Percentiles rank a stretch among this genome's conserved stretches.
phyloP scores from a whole-genome alignment of 495 filamentous ascomycete genomes.

The Penicillium odoratum region DNA sequence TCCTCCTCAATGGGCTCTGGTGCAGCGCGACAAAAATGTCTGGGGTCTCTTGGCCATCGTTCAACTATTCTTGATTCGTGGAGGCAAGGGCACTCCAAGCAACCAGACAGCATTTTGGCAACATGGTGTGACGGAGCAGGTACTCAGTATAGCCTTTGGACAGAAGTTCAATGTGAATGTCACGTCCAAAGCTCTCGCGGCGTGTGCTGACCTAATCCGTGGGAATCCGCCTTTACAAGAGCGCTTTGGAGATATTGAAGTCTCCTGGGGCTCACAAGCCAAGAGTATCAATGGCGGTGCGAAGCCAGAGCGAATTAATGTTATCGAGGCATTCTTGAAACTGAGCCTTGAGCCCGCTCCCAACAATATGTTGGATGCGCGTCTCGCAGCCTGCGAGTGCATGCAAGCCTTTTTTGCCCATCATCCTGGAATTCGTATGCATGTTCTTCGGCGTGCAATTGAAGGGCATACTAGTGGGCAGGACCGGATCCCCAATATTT shows the following conservation, averaged over 20 bases:
- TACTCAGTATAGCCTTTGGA: slow-evolving; percentile 83
- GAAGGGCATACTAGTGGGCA: slow-evolving; percentile 77
- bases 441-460: slow-evolving; percentile 87
- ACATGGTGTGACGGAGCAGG: slow-evolving; percentile 75
- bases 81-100: slow-evolving; percentile 72
- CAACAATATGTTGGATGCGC: slow-evolving; percentile 69
- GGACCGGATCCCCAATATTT: slow-evolving; percentile 85
- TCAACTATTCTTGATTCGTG: slow-evolving; percentile 77
- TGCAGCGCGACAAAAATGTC: slow-evolving; percentile 84
- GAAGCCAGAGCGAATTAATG: slow-evolving; percentile 65
- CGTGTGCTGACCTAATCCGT: slow-evolving; percentile 85
- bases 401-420: slow-evolving; percentile 88
- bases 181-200: slow-evolving; percentile 78
- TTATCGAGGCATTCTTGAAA: slow-evolving; percentile 93
- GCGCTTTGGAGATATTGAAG: slow-evolving; percentile 75
- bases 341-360: slow-evolving; percentile 69
- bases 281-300: slow-evolving; percentile 44
- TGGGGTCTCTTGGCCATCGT: slow-evolving; percentile 87
- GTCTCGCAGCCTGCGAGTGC: slow-evolving; percentile 82
- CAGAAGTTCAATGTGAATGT: slow-evolving; percentile 70
- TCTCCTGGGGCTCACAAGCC: slow-evolving; percentile 37
- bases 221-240: slow-evolving; percentile 81
- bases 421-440: slow-evolving; percentile 73
- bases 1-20: slow-evolving; percentile 67
- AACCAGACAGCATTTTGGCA: slow-evolving; percentile 89